Evolutionary conservation across 1,284 basidiomycete species (phyloP).

Genomic region (Heterobasidion annosum): DNA sequence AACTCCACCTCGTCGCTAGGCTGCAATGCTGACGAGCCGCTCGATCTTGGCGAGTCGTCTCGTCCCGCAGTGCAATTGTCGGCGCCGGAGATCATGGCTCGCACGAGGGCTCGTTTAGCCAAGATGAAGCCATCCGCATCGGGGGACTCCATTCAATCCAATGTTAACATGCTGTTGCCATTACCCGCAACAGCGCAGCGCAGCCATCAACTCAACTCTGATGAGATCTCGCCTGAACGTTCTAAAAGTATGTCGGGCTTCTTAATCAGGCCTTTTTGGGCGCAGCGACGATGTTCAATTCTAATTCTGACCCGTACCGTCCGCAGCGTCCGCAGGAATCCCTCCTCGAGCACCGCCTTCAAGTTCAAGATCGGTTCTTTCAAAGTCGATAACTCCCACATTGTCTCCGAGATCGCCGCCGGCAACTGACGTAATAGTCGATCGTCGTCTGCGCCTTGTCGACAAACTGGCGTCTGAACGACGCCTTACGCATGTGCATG

Average conservation of each 20-base stretch:
- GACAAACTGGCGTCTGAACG: constrained; percentile 38
- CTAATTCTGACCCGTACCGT: background rate
- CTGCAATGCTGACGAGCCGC: background rate
- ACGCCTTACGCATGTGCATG: constrained; percentile 12
- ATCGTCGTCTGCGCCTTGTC: constrained; percentile 30
- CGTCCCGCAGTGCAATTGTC: constrained; percentile 11
- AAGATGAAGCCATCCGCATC: constrained; percentile 8
- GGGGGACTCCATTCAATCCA: background rate
- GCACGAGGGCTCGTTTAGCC: constrained; percentile 19
- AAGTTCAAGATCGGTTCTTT: background rate
- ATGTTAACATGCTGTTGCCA: background rate
- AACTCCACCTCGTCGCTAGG: background rate
- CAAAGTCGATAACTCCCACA: background rate
- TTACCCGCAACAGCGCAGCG: background rate
- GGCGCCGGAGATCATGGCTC: constrained; percentile 23
- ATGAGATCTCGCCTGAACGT: background rate
- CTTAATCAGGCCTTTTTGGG: background rate
- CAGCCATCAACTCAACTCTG: background rate
- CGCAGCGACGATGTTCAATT: background rate
- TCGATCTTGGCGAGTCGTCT: background rate
- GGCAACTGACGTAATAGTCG: constrained; percentile 2
- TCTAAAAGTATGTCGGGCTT: background rate
- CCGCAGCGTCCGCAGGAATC: background rate
- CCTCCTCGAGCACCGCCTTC: background rate
- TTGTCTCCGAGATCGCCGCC: background rate